phyloP scores from a whole-genome alignment of 2,329 filamentous ascomycete genomes.

The Botrytis medusae region DNA sequence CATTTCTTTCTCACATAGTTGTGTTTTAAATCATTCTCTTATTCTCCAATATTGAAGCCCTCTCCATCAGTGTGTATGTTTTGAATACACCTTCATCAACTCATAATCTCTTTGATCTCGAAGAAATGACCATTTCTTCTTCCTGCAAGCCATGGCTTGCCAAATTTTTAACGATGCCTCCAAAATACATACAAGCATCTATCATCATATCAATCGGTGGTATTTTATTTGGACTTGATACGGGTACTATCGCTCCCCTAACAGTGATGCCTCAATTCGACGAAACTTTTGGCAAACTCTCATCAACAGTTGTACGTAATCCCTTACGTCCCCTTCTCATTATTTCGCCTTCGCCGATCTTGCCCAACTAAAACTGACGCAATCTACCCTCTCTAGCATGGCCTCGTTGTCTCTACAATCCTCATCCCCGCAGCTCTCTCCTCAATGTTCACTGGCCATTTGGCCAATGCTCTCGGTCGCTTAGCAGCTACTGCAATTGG shows the following conservation, averaged over 20 bases:
- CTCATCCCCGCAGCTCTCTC: constrained; percentile 57
- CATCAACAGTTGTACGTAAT: constrained; percentile 44
- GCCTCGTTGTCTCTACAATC: constrained; percentile 59
- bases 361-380: not conserved
- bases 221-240: constrained; percentile 44
- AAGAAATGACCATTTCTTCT: not conserved
- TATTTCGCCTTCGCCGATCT: not conserved
- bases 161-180: constrained; percentile 20
- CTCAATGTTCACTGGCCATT: constrained; percentile 56
- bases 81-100: not conserved
- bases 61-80: not conserved
- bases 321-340: not conserved
- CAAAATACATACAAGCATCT: constrained; percentile 36
- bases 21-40: not conserved
- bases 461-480: constrained; percentile 53
- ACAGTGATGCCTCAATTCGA: constrained; percentile 51
- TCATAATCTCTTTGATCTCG: constrained; percentile 19
- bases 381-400: constrained; percentile 41
- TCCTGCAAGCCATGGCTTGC: not conserved
- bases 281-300: constrained; percentile 49
- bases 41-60: not conserved
- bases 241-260: constrained; percentile 52
- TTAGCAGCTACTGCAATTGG: constrained; percentile 51
- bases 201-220: constrained; percentile 35
- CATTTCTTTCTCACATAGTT: not conserved